phyloP scores from a whole-genome alignment of 129 eudicot genomes.

The Saposhnikovia divaricata region DNA sequence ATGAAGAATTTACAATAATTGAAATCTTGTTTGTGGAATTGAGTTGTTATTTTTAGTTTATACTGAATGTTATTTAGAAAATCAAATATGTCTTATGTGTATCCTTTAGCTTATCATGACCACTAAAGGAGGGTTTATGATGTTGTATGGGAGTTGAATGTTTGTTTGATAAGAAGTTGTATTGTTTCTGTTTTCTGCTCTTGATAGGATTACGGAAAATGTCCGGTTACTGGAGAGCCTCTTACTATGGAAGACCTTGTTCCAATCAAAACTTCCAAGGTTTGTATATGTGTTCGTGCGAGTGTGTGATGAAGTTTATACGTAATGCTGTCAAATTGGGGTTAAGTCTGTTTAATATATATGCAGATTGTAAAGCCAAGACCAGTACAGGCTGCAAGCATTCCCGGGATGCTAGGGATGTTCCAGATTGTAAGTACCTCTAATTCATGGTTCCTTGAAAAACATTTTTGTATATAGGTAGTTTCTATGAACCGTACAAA shows the following conservation, averaged over 20 bases:
- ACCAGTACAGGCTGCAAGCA: constrained; percentile 96
- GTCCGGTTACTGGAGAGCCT: constrained; percentile 85
- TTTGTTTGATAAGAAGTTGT: not conserved
- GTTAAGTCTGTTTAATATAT: not conserved
- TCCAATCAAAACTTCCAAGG: constrained; percentile 86
- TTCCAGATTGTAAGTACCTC: constrained; percentile 69
- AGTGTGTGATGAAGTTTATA: not conserved
- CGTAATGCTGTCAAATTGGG: not conserved
- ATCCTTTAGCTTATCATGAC: not conserved
- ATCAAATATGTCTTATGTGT: not conserved
- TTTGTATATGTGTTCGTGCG: constrained; percentile 8
- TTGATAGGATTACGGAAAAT: constrained; percentile 78
- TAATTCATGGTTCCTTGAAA: not conserved
- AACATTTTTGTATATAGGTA: not conserved
- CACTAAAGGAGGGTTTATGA: not conserved
- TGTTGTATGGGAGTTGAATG: not conserved
- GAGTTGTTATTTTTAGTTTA: no score
- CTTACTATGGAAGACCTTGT: constrained; percentile 72
- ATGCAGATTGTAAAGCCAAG: constrained; percentile 94
- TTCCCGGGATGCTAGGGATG: constrained; percentile 99
- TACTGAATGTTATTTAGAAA: not conserved
- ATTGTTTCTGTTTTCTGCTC: constrained; percentile 13
- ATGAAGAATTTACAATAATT: no score
- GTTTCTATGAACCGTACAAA: not conserved
- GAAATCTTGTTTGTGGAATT: no score